Evolutionary conservation across 176 grass and related monocot species (phyloP).

Genomic region (Canna indica): DNA sequence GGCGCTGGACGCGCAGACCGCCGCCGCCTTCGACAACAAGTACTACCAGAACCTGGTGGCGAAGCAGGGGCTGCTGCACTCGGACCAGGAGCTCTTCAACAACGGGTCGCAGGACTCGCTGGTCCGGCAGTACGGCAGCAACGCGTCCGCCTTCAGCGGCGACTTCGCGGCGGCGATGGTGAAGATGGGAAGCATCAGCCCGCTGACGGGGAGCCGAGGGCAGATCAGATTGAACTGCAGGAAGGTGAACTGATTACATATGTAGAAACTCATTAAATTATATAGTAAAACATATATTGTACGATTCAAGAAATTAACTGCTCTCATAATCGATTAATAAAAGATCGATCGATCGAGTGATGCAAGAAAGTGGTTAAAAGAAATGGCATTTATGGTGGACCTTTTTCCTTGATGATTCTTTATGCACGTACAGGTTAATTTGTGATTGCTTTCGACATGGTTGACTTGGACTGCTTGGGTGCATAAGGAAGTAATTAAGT

Average conservation of each 20-base stretch:
- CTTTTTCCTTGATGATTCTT: too few species aligned
- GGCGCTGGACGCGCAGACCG: slow-evolving; percentile 1
- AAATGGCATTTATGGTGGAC: too few species aligned
- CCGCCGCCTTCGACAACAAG: neutral
- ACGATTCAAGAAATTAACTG: too few species aligned
- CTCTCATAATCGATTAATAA: too few species aligned
- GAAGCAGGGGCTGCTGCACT: neutral
- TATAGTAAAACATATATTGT: too few species aligned
- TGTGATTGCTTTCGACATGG: too few species aligned
- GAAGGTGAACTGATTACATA: slow-evolving; percentile 1
- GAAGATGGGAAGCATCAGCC: slow-evolving; percentile 11
- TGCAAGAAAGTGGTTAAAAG: too few species aligned
- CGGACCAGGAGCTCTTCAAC: slow-evolving; percentile 15
- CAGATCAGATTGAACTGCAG: slow-evolving; percentile 16
- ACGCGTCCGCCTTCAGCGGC: neutral
- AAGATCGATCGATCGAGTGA: too few species aligned
- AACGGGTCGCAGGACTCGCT: slow-evolving; percentile 3
- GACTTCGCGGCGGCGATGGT: slow-evolving; percentile 6
- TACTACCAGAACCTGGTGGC: slow-evolving; percentile 16
- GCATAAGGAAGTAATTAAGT: too few species aligned
- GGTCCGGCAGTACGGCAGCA: slow-evolving; percentile 7
- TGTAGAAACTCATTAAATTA: too few species aligned
- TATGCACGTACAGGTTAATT: too few species aligned
- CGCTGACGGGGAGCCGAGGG: neutral
- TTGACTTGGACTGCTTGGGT: too few species aligned